Evolutionary conservation across 352 stramenopile species (phyloP).

Genomic region (Phytophthora lateralis): DNA sequence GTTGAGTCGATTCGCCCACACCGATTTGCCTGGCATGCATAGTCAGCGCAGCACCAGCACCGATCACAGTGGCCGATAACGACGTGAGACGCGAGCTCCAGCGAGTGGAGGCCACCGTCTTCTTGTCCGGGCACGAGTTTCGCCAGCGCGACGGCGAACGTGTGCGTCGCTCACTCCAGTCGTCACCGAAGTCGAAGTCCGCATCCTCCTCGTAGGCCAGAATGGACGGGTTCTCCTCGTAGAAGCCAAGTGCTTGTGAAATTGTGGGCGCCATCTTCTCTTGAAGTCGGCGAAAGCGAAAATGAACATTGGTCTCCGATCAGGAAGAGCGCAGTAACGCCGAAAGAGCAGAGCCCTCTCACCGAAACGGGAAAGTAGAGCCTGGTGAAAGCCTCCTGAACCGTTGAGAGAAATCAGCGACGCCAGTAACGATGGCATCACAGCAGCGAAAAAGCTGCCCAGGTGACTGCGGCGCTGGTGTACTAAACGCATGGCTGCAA

Average conservation of each 20-base stretch:
- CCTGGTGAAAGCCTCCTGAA: background rate
- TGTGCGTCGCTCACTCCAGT: slow-evolving; percentile 21
- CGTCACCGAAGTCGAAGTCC: slow-evolving; percentile 22
- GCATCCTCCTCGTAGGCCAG: slow-evolving; percentile 18
- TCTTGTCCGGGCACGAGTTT: slow-evolving; percentile 28
- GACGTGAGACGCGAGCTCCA: slow-evolving; percentile 26
- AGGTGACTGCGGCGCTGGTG: slow-evolving; percentile 6
- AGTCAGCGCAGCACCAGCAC: slow-evolving; percentile 15
- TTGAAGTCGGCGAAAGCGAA: slow-evolving; percentile 15
- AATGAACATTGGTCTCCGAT: slow-evolving; percentile 18
- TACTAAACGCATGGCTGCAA: slow-evolving; percentile 12
- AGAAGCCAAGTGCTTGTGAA: slow-evolving; percentile 10
- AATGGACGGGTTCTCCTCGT: slow-evolving; percentile 29
- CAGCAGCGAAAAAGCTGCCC: background rate
- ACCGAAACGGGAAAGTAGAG: slow-evolving; percentile 4
- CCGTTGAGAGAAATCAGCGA: slow-evolving; percentile 33
- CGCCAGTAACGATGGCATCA: slow-evolving; percentile 28
- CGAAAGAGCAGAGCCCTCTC: background rate
- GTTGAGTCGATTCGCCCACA: slow-evolving; percentile 24
- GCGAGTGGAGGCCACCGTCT: background rate
- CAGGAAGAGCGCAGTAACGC: background rate
- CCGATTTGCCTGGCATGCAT: slow-evolving; percentile 25
- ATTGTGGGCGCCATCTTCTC: slow-evolving; percentile 18
- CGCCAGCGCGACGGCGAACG: slow-evolving; percentile 12
- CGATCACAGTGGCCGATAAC: slow-evolving; percentile 29